These are phyloP conservation scores for Ophiostoma ips DNA, from an alignment of 2,329 filamentous ascomycete genomes.

Conservation along the genomic window DNA sequence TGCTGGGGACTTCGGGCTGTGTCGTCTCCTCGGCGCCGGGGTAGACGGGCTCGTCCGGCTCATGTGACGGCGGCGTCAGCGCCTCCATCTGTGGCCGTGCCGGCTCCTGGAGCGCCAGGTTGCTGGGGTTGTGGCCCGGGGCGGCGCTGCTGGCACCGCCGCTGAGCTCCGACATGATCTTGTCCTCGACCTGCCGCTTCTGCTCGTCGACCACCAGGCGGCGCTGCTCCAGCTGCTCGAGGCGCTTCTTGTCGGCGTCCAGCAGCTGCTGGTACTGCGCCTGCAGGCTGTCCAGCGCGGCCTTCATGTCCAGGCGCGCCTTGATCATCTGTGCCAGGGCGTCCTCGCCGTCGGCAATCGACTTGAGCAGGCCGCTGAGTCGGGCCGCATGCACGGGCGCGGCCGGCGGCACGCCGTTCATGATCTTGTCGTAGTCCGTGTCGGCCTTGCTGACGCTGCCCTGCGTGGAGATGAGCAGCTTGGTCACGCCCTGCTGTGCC, in stretches of 20 bases:
- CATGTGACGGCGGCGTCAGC: constrained; percentile 28
- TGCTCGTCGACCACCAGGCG: constrained; percentile 63
- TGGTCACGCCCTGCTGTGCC: constrained; percentile 59
- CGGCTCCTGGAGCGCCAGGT: constrained; percentile 15
- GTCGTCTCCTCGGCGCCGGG: neutral
- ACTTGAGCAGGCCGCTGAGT: constrained; percentile 79
- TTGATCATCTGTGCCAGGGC: constrained; percentile 84
- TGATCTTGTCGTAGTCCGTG: constrained; percentile 72
- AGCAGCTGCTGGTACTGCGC: constrained; percentile 58
- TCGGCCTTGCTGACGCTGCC: constrained; percentile 56
- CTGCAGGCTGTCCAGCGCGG: constrained; percentile 69
- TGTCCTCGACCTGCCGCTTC: constrained; percentile 79
- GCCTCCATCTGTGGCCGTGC: constrained; percentile 40
- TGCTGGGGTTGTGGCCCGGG: constrained; percentile 33
- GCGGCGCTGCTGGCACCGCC: constrained; percentile 24
- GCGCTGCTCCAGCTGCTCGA: constrained; percentile 49
- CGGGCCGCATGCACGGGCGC: constrained; percentile 85
- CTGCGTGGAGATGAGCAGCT: constrained; percentile 54
- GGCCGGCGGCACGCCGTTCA: constrained; percentile 39
- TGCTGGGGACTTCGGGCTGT: neutral
- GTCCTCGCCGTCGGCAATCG: constrained; percentile 73
- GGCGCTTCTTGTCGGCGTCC: constrained; percentile 51
- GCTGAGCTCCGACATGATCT: constrained; percentile 73
- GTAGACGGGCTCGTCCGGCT: neutral
- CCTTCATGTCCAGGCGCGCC: constrained; percentile 63